Conservation (phyloP, 1,284 basidiomycete genomes). For the Omphalotus olearius region DNA sequence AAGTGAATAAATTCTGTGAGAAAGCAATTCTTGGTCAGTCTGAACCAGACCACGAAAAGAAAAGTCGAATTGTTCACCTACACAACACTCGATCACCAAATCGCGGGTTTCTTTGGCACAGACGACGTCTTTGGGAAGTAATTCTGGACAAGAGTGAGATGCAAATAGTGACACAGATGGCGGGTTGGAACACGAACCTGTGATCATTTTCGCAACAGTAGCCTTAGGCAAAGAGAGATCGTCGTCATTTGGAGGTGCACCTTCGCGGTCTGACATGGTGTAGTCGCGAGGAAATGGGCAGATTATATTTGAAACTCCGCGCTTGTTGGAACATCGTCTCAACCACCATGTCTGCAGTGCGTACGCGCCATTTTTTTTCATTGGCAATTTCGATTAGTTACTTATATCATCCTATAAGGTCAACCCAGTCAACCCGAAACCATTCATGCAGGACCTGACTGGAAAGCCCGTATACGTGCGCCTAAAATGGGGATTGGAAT, state of each 20-base stretch:
- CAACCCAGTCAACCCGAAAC: conserved; percentile 96
- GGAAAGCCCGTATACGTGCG: conserved; percentile 95
- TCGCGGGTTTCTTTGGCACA: conserved; percentile 97
- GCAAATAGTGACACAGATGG: conserved; percentile 14
- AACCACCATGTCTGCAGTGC: conserved; percentile 55
- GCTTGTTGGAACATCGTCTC: conserved; percentile 31
- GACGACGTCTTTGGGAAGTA: conserved; percentile 85
- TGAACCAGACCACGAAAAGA: conserved; percentile 9
- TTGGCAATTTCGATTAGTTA: conserved; percentile 2
- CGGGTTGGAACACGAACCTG: conserved; percentile 49
- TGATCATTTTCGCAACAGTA: conserved; percentile 96
- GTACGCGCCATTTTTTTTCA: conserved; percentile 23
- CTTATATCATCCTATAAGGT: conserved; percentile 43
- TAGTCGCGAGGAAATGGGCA: conserved; percentile 3
- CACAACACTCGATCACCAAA: conserved; percentile 96
- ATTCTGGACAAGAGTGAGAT: conserved; percentile 48
- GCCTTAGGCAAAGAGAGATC: conserved; percentile 96
- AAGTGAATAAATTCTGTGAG: conserved; percentile 92
- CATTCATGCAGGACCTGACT: conserved; percentile 97
- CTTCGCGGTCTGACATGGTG: conserved; percentile 84
- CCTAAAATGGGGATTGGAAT: conserved; percentile 99
- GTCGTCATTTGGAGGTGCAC: conserved; percentile 70
- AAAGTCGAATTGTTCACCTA: conserved; percentile 62
- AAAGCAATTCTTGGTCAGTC: not conserved
- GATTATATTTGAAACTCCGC: conserved; percentile 47